These are phyloP conservation scores for Boletus insuetus DNA, from an alignment of 768 basidiomycete genomes.

Conservation along the genomic window DNA sequence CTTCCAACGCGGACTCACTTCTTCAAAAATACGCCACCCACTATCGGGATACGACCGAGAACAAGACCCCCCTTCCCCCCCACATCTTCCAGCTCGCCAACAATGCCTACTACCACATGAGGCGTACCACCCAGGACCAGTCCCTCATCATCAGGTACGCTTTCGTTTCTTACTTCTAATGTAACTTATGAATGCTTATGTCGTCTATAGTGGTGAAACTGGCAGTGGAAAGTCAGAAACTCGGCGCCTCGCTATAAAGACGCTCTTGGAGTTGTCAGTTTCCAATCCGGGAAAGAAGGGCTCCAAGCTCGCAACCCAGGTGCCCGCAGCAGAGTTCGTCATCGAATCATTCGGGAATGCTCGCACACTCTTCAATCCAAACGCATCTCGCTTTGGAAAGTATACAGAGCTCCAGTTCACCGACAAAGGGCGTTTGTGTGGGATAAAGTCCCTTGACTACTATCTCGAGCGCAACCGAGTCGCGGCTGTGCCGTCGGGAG, in stretches of 20 bases:
- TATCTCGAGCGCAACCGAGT: constrained; percentile 92
- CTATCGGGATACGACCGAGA: constrained; percentile 70
- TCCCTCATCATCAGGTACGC: constrained; percentile 79
- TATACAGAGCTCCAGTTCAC: constrained; percentile 98
- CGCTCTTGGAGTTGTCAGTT: constrained; percentile 87
- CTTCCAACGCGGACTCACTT: constrained; percentile 78
- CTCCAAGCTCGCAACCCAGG: constrained; percentile 78
- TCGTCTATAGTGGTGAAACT: constrained; percentile 73
- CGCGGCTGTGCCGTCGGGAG: constrained; percentile 82
- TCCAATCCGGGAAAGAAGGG: constrained; percentile 92
- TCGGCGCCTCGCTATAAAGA: constrained; percentile 85
- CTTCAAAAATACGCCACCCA: constrained; percentile 85
- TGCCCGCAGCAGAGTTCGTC: constrained; percentile 93
- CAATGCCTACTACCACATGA: constrained; percentile 95
- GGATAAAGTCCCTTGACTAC: constrained; percentile 95
- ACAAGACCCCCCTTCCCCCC: constrained; percentile 63
- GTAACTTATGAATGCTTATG: not conserved
- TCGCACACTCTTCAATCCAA: constrained; percentile 87
- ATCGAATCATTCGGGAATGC: constrained; percentile 94
- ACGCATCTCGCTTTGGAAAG: constrained; percentile 95
- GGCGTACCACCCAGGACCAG: constrained; percentile 91
- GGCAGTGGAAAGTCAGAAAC: constrained; percentile 94
- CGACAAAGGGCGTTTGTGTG: constrained; percentile 83
- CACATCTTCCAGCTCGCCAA: constrained; percentile 92
- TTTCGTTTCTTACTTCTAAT: not conserved